Evolutionary conservation across 495 filamentous ascomycete species (phyloP).

Genomic region (Aspergillus bertholletiae): DNA sequence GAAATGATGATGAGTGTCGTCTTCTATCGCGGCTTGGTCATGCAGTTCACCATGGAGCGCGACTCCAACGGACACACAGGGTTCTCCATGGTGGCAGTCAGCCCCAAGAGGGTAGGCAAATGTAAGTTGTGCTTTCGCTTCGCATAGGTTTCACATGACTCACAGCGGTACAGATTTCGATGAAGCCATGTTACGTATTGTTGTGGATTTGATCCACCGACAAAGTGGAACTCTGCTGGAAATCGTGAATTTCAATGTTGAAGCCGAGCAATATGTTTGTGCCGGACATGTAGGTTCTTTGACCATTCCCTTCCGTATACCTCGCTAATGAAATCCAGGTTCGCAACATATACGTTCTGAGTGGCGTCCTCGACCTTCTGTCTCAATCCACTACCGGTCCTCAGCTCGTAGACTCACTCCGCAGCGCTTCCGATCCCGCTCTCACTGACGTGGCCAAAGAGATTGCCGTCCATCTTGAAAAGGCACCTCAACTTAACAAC

Average conservation of each 20-base stretch:
- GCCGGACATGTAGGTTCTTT: slow-evolving; percentile 29
- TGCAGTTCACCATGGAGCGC: slow-evolving; percentile 34
- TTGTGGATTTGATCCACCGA: slow-evolving; percentile 20
- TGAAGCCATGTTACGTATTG: slow-evolving; percentile 12
- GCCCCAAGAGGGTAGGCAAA: slow-evolving; percentile 31
- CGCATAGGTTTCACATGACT: not conserved
- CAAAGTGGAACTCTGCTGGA: slow-evolving; percentile 28
- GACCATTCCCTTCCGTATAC: no score
- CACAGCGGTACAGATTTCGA: slow-evolving; percentile 20
- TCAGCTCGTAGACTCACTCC: not conserved
- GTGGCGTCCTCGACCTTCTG: slow-evolving; percentile 16
- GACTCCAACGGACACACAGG: slow-evolving; percentile 24
- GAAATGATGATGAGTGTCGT: slow-evolving; percentile 25
- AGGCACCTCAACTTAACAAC: slow-evolving; percentile 6
- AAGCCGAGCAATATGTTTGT: slow-evolving; percentile 41
- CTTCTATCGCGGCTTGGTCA: slow-evolving; percentile 41
- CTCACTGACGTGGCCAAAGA: slow-evolving; percentile 1
- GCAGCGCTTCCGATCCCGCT: not conserved
- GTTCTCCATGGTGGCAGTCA: slow-evolving; percentile 40
- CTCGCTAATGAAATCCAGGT: no score
- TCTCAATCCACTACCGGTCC: slow-evolving; percentile 2
- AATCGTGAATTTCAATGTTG: slow-evolving; percentile 42
- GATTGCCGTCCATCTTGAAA: not conserved
- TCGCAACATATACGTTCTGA: slow-evolving; percentile 17
- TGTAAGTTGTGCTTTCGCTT: slow-evolving; percentile 13